A percentile compares a stretch with the other conserved stretches of the same genome.
phyloP scores from a whole-genome alignment of 768 basidiomycete genomes.

The Tylopilus balloui region DNA sequence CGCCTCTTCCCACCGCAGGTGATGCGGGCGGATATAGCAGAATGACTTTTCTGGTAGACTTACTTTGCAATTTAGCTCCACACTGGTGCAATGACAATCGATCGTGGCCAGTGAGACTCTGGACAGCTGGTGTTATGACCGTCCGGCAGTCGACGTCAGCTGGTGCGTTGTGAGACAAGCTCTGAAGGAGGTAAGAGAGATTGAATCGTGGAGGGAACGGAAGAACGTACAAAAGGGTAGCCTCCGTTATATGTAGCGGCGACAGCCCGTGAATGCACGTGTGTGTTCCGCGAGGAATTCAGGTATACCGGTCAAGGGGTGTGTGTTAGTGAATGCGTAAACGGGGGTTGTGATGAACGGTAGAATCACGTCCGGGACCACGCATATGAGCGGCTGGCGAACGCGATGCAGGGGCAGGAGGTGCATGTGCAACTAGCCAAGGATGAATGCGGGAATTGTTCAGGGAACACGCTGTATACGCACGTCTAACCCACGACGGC shows the following conservation, averaged over 20 bases:
- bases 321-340: constrained; percentile 11
- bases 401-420: constrained; percentile 17
- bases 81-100: constrained; percentile 1
- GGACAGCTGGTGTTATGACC: constrained; percentile 1
- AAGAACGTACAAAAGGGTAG: constrained; percentile 6
- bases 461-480: constrained; percentile 14
- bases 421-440: constrained; percentile 16
- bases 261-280: constrained; percentile 2
- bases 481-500: constrained; percentile 3
- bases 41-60: constrained; percentile 5
- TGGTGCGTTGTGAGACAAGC: background rate
- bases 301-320: constrained; percentile 6
- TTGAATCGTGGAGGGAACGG: constrained; percentile 10
- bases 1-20: constrained; percentile 19
- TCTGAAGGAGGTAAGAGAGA: background rate
- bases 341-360: constrained; percentile 4
- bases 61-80: constrained; percentile 8
- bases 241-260: constrained; percentile 24
- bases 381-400: constrained; percentile 13
- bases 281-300: constrained; percentile 15
- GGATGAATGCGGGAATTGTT: constrained; percentile 9
- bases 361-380: constrained; percentile 2
- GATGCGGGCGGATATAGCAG: constrained; percentile 8
- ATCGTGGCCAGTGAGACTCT: background rate
- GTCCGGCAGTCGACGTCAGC: background rate